phyloP scores from a whole-genome alignment of 2,329 filamentous ascomycete genomes.

The Colletotrichum costaricense region DNA sequence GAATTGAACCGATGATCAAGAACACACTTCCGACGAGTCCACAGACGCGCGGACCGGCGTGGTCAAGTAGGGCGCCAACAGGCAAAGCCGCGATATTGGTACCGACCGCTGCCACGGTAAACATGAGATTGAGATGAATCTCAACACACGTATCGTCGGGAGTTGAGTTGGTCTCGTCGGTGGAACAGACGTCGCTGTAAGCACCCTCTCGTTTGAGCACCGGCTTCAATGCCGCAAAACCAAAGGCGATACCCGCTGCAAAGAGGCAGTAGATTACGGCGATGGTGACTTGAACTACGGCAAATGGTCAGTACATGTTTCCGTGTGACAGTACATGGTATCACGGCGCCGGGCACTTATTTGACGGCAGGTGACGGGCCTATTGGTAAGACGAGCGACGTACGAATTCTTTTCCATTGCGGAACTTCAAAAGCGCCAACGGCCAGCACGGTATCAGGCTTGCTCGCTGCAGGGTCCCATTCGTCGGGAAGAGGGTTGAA shows the following conservation, averaged over 20 bases:
- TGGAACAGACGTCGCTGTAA: constrained; percentile 72
- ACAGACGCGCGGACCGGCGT: constrained; percentile 81
- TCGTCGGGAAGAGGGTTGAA: constrained; percentile 67
- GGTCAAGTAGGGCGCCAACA: constrained; percentile 86
- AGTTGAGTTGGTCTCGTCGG: constrained; percentile 37
- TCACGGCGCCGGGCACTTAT: background rate
- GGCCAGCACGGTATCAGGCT: constrained; percentile 56
- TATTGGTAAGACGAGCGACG: constrained; percentile 40
- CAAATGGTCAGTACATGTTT: background rate
- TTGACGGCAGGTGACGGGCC: background rate
- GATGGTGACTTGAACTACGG: constrained; percentile 50
- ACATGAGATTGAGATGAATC: constrained; percentile 86
- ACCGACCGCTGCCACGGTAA: constrained; percentile 87
- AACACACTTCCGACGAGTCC: constrained; percentile 78
- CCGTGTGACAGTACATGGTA: background rate
- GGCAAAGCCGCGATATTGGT: constrained; percentile 90
- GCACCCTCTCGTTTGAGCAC: constrained; percentile 79
- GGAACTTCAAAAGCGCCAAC: constrained; percentile 66
- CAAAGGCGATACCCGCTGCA: constrained; percentile 79
- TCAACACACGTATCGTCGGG: constrained; percentile 60
- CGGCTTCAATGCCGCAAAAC: constrained; percentile 87
- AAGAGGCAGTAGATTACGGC: constrained; percentile 53
- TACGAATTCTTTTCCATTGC: constrained; percentile 64
- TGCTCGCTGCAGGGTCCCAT: constrained; percentile 57
- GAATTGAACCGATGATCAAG: constrained; percentile 74